Evolutionary conservation across 2,329 filamentous ascomycete genomes (phyloP).

Genomic region (Ceratocystis lukuohia): DNA sequence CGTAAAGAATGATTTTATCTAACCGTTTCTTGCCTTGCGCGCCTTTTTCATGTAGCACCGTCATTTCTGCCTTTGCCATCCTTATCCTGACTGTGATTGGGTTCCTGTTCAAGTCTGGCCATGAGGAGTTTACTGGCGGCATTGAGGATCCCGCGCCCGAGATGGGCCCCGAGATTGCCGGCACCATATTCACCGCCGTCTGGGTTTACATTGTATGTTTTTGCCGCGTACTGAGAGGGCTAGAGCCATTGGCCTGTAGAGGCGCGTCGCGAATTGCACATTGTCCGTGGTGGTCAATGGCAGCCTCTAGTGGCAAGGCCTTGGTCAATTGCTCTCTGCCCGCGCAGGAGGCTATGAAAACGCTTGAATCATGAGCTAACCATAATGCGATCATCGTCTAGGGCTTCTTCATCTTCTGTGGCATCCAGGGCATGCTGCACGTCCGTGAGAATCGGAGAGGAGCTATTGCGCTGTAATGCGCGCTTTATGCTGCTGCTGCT

Average conservation of each 20-base stretch:
- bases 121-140: conserved; percentile 73
- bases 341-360: too few species aligned
- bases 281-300: neutral
- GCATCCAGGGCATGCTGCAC: conserved; percentile 76
- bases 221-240: neutral
- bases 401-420: conserved; percentile 87
- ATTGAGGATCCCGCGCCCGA: conserved; percentile 53
- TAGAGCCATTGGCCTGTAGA: neutral
- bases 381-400: conserved; percentile 27
- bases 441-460: conserved; percentile 63
- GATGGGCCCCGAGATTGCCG: conserved; percentile 65
- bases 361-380: neutral
- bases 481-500: neutral
- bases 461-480: conserved; percentile 56
- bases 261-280: neutral
- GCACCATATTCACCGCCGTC: conserved; percentile 76
- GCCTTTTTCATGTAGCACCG: conserved; percentile 44
- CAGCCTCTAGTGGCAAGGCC: neutral
- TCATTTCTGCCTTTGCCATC: conserved; percentile 54
- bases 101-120: conserved; percentile 61
- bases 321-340: neutral
- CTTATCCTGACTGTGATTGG: conserved; percentile 51
- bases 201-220: conserved; percentile 71
- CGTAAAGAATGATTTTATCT: neutral
- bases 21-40: neutral